phyloP scores from a whole-genome alignment of 2,329 filamentous ascomycete genomes.

The Aspergillus piperis region DNA sequence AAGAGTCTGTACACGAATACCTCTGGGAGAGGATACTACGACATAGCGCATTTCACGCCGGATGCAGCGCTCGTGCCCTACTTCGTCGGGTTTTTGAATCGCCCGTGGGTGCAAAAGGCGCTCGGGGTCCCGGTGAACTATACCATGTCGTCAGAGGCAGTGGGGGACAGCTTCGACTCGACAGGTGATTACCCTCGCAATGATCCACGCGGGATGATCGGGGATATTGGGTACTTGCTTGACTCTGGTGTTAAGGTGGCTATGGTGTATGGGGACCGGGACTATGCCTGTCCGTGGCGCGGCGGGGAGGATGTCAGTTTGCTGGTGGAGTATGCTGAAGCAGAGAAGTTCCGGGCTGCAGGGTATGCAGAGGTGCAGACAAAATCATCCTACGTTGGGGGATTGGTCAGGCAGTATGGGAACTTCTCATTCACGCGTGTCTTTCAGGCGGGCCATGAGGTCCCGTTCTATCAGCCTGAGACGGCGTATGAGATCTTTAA shows the following conservation, averaged over 20 bases:
- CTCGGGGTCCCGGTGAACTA: constrained; percentile 64
- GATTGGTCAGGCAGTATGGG: constrained; percentile 50
- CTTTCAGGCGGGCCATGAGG: constrained; percentile 51
- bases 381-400: constrained; percentile 48
- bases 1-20: constrained; percentile 47
- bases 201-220: constrained; percentile 43
- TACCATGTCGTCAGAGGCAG: constrained; percentile 48
- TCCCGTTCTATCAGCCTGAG: constrained; percentile 58
- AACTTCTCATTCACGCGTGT: constrained; percentile 54
- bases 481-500: constrained; percentile 57
- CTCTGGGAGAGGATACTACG: constrained; percentile 56
- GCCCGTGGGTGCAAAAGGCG: constrained; percentile 57
- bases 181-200: constrained; percentile 53
- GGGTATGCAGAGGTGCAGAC: constrained; percentile 52
- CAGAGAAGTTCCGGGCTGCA: constrained; percentile 49
- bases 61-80: constrained; percentile 58
- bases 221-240: constrained; percentile 51
- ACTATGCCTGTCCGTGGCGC: constrained; percentile 61
- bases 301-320: constrained; percentile 57
- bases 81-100: constrained; percentile 59
- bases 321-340: constrained; percentile 49
- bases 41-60: constrained; percentile 54
- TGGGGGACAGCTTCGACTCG: constrained; percentile 48
- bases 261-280: constrained; percentile 60
- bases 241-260: constrained; percentile 60